Conservation (phyloP, 495 filamentous ascomycete species). For the Penicillium fimorum region DNA sequence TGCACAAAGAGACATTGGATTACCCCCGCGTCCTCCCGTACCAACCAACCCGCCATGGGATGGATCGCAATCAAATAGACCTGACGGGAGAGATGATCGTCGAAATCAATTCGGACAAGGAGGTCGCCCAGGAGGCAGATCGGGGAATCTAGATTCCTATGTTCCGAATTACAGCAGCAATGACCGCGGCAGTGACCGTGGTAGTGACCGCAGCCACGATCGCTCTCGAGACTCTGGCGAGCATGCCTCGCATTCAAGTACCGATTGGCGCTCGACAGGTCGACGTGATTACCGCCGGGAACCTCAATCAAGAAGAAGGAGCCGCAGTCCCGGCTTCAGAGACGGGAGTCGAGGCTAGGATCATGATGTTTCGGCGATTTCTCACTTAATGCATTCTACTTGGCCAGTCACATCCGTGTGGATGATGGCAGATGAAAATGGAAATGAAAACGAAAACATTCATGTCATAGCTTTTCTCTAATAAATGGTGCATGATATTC, state of each 20-base stretch:
- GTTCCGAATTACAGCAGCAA: conserved; percentile 34
- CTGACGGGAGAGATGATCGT: conserved; percentile 31
- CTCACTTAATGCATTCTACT: neutral
- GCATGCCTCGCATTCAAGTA: conserved; percentile 16
- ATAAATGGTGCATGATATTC: conserved; percentile 2
- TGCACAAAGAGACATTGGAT: conserved; percentile 33
- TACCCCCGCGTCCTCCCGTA: conserved; percentile 42
- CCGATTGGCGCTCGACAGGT: conserved; percentile 24
- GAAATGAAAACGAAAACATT: conserved; percentile 10
- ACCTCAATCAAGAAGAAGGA: conserved; percentile 34
- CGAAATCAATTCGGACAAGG: conserved; percentile 30
- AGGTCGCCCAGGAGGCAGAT: conserved; percentile 25
- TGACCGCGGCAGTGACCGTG: conserved; percentile 14
- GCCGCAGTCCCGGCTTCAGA: conserved; percentile 38
- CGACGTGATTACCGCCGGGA: conserved; percentile 38
- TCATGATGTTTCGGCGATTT: neutral
- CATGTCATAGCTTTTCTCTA: conserved; percentile 18
- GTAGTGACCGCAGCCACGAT: conserved; percentile 26
- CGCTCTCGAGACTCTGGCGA: conserved; percentile 26
- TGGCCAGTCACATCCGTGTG: neutral
- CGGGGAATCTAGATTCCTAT: conserved; percentile 41
- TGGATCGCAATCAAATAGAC: conserved; percentile 25
- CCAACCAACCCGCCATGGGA: conserved; percentile 34
- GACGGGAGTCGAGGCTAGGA: conserved; percentile 23
- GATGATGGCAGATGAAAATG: neutral